Percentiles rank a stretch among this genome's conserved stretches.
Evolutionary conservation across 805 yeast genomes (phyloP).

Genomic region (Spathaspora boniae): DNA sequence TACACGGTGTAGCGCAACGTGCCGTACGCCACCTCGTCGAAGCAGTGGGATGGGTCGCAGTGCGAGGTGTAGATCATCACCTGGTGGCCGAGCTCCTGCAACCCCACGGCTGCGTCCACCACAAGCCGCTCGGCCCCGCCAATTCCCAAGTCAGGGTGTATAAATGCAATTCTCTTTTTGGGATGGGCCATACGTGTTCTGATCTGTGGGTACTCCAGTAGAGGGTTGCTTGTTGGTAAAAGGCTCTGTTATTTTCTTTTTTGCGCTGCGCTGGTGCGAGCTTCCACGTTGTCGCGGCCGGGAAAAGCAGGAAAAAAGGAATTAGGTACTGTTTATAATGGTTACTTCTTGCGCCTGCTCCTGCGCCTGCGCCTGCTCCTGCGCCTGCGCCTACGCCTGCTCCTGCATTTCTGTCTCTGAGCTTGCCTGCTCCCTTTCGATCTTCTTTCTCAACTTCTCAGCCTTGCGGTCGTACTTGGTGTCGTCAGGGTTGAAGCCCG

Average conservation of each 20-base stretch:
- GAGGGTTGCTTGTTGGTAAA: no score
- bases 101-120: conserved; percentile 90
- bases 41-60: conserved; percentile 82
- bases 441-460: conserved; percentile 48
- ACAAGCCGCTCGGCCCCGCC: conserved; percentile 98
- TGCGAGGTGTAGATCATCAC: conserved; percentile 83
- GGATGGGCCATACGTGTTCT: no score
- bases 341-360: no score
- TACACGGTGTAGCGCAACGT: conserved; percentile 60
- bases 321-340: no score
- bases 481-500: conserved; percentile 89
- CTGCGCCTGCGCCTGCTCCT: no score
- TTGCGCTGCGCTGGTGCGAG: no score
- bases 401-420: no score
- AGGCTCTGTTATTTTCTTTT: no score
- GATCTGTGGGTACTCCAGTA: no score
- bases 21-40: conserved; percentile 76
- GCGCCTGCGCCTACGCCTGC: no score
- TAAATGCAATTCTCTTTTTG: conserved; percentile 72
- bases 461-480: conserved; percentile 63
- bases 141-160: conserved; percentile 95
- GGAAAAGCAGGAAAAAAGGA: no score
- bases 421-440: conserved; percentile 33
- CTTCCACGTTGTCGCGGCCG: no score
- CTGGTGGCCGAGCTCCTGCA: conserved; percentile 62